phyloP scores from a whole-genome alignment of 2,329 filamentous ascomycete species.

The Trichoderma breve region DNA sequence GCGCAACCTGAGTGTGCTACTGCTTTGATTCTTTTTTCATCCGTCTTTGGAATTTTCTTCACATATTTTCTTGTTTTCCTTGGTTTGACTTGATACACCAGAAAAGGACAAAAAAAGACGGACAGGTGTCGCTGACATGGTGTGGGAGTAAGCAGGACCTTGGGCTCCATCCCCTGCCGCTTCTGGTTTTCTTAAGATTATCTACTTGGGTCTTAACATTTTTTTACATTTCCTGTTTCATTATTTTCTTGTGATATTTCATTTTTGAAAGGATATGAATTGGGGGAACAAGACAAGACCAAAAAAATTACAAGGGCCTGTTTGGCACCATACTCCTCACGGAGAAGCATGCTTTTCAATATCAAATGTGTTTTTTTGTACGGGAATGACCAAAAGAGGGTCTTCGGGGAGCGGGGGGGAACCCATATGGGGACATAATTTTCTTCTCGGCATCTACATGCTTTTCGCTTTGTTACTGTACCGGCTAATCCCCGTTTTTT shows the following conservation, averaged over 20 bases:
- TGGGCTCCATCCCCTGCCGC: background rate
- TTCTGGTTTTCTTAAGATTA: background rate
- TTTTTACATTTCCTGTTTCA: background rate
- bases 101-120: background rate
- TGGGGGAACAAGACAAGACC: background rate
- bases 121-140: background rate
- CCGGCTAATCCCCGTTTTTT: background rate
- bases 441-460: conserved; percentile 13
- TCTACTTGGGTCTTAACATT: background rate
- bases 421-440: conserved; percentile 10
- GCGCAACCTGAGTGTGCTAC: background rate
- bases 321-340: conserved; percentile 11
- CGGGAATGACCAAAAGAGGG: conserved; percentile 10
- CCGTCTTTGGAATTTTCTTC: background rate
- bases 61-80: background rate
- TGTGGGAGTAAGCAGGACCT: background rate
- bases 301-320: conserved; percentile 11
- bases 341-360: conserved; percentile 6
- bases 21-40: background rate
- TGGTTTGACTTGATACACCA: background rate
- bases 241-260: background rate
- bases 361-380: background rate
- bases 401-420: background rate
- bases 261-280: background rate
- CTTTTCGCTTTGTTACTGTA: background rate